A percentile compares a stretch with the other conserved stretches of the same genome.
These are phyloP conservation scores for Articulospora tetracladia DNA, from an alignment of 495 filamentous ascomycete genomes.

Conservation along the genomic window DNA sequence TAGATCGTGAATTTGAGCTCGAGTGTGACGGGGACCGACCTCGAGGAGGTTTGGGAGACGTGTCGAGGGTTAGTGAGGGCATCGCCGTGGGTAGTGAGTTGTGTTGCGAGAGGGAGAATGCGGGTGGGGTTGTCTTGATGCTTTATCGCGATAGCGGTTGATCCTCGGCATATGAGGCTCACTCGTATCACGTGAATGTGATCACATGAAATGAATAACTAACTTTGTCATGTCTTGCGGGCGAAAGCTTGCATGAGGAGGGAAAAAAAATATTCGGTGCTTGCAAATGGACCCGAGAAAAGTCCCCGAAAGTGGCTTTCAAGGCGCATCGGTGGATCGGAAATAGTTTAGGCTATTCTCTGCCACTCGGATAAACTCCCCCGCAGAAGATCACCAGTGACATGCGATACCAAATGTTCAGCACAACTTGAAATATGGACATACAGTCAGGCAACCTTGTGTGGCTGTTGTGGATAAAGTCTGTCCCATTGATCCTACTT, in stretches of 20 bases:
- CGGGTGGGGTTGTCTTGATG: neutral
- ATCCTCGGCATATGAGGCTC: neutral
- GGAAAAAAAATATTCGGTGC: too few relatives aligned
- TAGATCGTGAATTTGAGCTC: constrained; percentile 8
- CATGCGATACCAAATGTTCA: neutral
- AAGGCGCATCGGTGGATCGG: neutral
- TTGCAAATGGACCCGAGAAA: too few relatives aligned
- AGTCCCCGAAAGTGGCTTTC: neutral
- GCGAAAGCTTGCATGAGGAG: too few relatives aligned
- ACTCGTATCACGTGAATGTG: too few relatives aligned
- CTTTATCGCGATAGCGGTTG: neutral
- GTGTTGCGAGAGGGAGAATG: neutral
- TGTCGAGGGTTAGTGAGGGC: constrained; percentile 7
- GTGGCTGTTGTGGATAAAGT: constrained; percentile 2
- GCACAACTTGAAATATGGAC: neutral
- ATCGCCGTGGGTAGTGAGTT: neutral
- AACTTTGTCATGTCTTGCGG: too few relatives aligned
- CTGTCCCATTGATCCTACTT: neutral
- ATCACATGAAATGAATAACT: too few relatives aligned
- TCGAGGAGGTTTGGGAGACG: neutral
- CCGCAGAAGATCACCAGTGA: neutral
- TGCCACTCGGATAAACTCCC: neutral
- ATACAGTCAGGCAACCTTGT: neutral
- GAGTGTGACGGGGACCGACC: neutral
- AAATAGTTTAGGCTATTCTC: neutral